A percentile compares a stretch with the other conserved stretches of the same genome.
Conservation (phyloP, 768 basidiomycete species). For the Trametes sanguinea region DNA sequence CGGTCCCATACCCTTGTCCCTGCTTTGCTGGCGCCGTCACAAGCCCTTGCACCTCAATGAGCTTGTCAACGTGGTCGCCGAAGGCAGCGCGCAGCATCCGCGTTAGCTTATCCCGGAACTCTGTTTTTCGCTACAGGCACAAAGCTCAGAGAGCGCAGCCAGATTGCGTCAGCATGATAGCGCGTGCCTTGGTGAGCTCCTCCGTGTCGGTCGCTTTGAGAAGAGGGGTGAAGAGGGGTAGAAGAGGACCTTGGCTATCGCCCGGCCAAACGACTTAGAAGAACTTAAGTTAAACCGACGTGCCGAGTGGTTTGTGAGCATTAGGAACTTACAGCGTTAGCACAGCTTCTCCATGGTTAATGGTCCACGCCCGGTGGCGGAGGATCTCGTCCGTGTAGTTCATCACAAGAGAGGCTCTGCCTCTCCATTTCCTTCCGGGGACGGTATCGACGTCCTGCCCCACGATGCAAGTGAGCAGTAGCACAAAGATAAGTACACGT, state of each 20-base stretch:
- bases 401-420: not conserved
- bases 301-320: too few species aligned
- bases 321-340: not conserved
- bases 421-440: not conserved
- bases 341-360: not conserved
- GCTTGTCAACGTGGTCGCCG: not conserved
- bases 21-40: constrained; percentile 10
- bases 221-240: not conserved
- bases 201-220: not conserved
- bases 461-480: not conserved
- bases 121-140: too few species aligned
- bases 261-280: not conserved
- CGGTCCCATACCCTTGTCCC: constrained; percentile 15
- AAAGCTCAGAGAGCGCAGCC: too few species aligned
- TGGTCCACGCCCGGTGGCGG: not conserved
- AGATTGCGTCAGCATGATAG: too few species aligned
- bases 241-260: not conserved
- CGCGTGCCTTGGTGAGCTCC: too few species aligned
- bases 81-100: not conserved
- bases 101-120: too few species aligned
- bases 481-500: not conserved
- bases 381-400: not conserved
- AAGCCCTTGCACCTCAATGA: constrained; percentile 4
- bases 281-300: too few species aligned
- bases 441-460: constrained; percentile 1